A percentile compares a stretch with the other conserved stretches of the same genome.
phyloP scores from a whole-genome alignment of 225 moss, liverwort and hornwort genomes.

The Bryum argenteum region DNA sequence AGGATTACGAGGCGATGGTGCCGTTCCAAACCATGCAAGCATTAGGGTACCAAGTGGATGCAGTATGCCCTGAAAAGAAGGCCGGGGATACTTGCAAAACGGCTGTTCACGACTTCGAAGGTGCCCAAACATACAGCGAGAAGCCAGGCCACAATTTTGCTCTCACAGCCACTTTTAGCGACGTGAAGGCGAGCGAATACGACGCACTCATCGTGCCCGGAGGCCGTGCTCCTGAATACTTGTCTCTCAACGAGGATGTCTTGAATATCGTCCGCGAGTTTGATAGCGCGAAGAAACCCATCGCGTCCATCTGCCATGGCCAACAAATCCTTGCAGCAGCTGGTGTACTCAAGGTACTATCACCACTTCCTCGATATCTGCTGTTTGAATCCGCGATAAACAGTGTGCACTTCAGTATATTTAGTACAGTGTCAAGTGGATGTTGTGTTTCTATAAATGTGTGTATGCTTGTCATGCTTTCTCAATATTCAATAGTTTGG shows the following conservation, averaged over 20 bases:
- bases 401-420: too few relatives aligned
- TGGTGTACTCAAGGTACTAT: conserved; percentile 76
- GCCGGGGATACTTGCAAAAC: conserved; percentile 79
- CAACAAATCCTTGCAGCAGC: conserved; percentile 94
- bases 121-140: conserved; percentile 97
- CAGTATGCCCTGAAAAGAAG: conserved; percentile 84
- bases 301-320: conserved; percentile 97
- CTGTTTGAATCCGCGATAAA: too few relatives aligned
- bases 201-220: conserved; percentile 92
- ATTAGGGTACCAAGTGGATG: conserved; percentile 78
- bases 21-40: conserved; percentile 87
- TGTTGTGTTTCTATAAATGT: too few relatives aligned
- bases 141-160: conserved; percentile 90
- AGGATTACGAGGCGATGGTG: conserved; percentile 97
- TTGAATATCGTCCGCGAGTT: conserved; percentile 72
- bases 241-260: conserved; percentile 70
- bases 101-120: conserved; percentile 97
- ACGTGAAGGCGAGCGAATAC: conserved; percentile 56
- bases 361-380: not conserved
- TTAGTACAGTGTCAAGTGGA: too few relatives aligned
- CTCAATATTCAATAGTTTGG: too few relatives aligned
- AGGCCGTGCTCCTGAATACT: conserved; percentile 91
- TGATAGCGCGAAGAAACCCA: conserved; percentile 62
- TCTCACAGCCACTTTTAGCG: conserved; percentile 74
- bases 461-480: too few relatives aligned